Percentiles rank a stretch among this genome's conserved stretches.
Evolutionary conservation across 495 filamentous ascomycete genomes (phyloP).

Genomic region (Apodospora peruviana): DNA sequence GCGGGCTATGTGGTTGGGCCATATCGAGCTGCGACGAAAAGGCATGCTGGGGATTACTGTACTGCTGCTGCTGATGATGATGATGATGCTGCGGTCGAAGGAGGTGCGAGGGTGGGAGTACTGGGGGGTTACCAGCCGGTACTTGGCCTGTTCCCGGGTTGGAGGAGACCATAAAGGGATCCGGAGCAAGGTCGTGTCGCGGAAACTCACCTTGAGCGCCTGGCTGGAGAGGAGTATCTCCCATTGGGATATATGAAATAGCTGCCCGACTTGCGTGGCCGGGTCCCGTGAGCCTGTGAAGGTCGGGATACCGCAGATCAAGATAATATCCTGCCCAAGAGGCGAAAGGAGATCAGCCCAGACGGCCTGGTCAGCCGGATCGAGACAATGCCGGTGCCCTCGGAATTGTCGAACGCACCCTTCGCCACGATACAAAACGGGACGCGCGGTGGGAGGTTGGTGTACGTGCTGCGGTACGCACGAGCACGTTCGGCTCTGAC

Average conservation of each 20-base stretch:
- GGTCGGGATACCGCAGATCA: too few relatives aligned
- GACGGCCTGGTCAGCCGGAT: too few relatives aligned
- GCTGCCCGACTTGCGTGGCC: not conserved
- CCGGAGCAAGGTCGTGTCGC: constrained; percentile 16
- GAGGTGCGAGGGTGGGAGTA: constrained; percentile 2
- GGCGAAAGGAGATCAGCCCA: too few relatives aligned
- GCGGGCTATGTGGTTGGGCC: constrained; percentile 23
- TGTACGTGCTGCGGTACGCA: too few relatives aligned
- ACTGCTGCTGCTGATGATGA: too few relatives aligned
- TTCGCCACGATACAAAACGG: too few relatives aligned
- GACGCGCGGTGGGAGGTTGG: too few relatives aligned
- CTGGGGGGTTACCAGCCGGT: not conserved
- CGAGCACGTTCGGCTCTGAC: too few relatives aligned
- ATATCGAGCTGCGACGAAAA: constrained; percentile 35
- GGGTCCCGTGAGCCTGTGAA: too few relatives aligned
- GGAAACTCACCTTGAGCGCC: constrained; percentile 29
- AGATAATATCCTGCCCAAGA: too few relatives aligned
- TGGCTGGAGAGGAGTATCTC: constrained; percentile 31
- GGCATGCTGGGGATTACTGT: constrained; percentile 24
- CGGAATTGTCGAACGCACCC: too few relatives aligned
- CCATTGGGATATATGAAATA: constrained; percentile 23
- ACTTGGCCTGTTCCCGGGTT: constrained; percentile 2
- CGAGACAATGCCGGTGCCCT: too few relatives aligned
- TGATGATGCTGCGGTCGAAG: constrained; percentile 30
- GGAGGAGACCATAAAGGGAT: constrained; percentile 11